A percentile compares a stretch with the other conserved stretches of the same genome.
These are phyloP conservation scores for Phytophthora sansomeana DNA, from an alignment of 352 stramenopile genomes.

Conservation along the genomic window DNA sequence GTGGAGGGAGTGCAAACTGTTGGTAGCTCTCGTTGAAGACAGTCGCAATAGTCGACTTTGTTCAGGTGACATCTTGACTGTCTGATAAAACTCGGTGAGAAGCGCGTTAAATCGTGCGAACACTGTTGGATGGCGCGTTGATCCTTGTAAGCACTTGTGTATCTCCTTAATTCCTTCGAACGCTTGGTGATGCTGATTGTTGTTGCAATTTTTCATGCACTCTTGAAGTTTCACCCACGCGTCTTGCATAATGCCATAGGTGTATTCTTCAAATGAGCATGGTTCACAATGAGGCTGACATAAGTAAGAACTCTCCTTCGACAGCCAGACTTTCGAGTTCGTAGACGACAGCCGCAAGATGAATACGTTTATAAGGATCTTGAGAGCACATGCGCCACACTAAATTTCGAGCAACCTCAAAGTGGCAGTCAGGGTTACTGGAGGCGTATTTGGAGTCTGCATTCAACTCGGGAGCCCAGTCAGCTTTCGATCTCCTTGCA, in stretches of 20 bases:
- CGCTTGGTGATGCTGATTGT: background rate
- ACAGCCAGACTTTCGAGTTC: slow-evolving; percentile 2
- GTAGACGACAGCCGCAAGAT: background rate
- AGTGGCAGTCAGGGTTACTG: background rate
- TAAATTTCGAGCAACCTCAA: background rate
- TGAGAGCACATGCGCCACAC: slow-evolving; percentile 22
- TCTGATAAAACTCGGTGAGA: background rate
- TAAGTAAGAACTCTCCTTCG: background rate
- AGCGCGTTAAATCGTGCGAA: background rate
- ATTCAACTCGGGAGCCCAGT: background rate
- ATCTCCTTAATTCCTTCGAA: background rate
- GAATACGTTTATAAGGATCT: background rate
- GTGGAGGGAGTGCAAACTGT: background rate
- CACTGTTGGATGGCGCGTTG: background rate
- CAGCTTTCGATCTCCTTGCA: background rate
- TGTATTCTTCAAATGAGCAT: slow-evolving; percentile 1
- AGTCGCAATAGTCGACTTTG: background rate
- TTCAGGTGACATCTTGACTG: background rate
- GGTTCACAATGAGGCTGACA: background rate
- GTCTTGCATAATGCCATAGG: background rate
- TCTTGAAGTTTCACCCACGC: background rate
- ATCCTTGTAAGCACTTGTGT: background rate
- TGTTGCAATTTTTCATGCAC: background rate
- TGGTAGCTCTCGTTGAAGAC: background rate
- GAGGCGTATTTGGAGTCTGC: background rate